Base-by-base conservation (phyloP, 768 basidiomycete species). In the Boletellus ananas region DNA sequence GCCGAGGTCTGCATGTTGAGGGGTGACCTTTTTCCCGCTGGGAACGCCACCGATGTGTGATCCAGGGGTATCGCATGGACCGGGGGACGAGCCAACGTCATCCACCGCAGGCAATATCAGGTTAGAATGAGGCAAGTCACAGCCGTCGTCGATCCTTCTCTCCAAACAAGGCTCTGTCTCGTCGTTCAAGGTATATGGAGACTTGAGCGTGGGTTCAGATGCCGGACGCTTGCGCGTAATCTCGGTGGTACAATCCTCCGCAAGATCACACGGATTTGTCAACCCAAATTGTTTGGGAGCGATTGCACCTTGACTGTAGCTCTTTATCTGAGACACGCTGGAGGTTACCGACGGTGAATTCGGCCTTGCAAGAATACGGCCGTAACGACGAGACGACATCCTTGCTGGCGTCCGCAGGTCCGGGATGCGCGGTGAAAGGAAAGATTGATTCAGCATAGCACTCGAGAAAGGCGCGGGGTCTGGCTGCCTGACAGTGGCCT, bases 391-490 rank as follows among this genome's bases (percentile, higher is more conserved):
- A 40, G 61, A 59, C 18, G 61, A 58, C 36, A 43, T 29, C 29
- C 54, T 52, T 4, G 48, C 36, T 23, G 50, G 49, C 2, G 51
- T 52, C 43, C 45, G 52, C 34, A 61, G 21, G 34, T 51, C 49
- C 20, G 25, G 50, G 14, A 58, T 50, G n/a, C 59, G 54, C 29
- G 62, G 61, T n/a, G 57, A 63, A 43, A 63, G 62, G 23, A 52
- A 45, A 1, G 25, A 27, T 21, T 47, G 42, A 1, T 55, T 49
- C 13, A 50, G 52, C 21, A 17, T 4, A n/a, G 38, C 20, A 8
- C 47, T 42, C 10, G 25, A 41, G 2, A 16, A 29, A 21, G 31
- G 47, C 14, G 1, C 33, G 11, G 38, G 36, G 10, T 56, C 56
- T 0, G 41, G 36, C 16, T 56, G 43, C 50, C 50, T 61, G 14